Conservation (phyloP, 306 rosid genomes). For the Trifolium repens region DNA sequence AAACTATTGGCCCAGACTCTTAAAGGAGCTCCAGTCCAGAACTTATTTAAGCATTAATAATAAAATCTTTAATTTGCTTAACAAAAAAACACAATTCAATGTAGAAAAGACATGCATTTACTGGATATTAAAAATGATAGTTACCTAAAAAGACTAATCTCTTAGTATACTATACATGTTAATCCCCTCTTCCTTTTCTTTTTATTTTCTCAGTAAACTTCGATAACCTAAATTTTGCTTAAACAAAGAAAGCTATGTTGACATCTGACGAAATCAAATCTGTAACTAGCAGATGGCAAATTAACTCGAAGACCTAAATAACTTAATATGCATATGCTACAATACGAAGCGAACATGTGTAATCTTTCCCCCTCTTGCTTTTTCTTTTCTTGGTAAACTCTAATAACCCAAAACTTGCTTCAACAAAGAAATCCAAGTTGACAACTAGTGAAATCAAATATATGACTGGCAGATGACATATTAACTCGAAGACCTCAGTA, state of each 20-base stretch:
- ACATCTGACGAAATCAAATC: background rate
- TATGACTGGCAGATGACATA: slow-evolving; percentile 12
- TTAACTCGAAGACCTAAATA: slow-evolving; percentile 6
- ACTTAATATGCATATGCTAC: slow-evolving; percentile 11
- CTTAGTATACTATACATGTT: background rate
- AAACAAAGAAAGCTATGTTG: slow-evolving; percentile 29
- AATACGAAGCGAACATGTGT: slow-evolving; percentile 18
- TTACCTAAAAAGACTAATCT: background rate
- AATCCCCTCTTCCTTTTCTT: background rate
- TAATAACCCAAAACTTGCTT: slow-evolving; percentile 16
- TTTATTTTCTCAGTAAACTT: background rate
- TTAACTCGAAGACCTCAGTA: slow-evolving; percentile 4
- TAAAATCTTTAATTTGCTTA: background rate
- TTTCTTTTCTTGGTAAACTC: background rate
- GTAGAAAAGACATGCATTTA: slow-evolving; percentile 15
- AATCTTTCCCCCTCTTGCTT: background rate
- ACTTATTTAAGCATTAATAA: slow-evolving; percentile 7
- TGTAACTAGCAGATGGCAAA: slow-evolving; percentile 6
- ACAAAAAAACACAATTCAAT: background rate
- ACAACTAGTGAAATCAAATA: background rate
- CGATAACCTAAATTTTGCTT: slow-evolving; percentile 27
- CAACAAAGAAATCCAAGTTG: slow-evolving; percentile 31
- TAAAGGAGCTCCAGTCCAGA: background rate
- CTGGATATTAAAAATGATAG: background rate
- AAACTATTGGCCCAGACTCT: background rate